Percentiles rank a stretch among this genome's conserved stretches.
phyloP scores from a whole-genome alignment of 2,329 filamentous ascomycete genomes.

The Niveomyces coronatus region DNA sequence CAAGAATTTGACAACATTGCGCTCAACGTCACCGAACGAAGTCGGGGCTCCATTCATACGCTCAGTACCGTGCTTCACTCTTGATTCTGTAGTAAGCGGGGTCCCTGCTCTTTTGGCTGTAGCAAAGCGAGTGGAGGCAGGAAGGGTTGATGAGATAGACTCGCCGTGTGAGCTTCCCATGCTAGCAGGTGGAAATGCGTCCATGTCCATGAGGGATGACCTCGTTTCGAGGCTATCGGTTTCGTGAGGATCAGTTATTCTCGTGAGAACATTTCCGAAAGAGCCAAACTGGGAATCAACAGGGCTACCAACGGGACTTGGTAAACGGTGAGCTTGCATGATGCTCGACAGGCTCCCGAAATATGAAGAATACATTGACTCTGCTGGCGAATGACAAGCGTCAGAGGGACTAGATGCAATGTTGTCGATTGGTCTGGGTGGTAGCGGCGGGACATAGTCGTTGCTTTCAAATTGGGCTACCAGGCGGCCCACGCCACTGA shows the following conservation, averaged over 20 bases:
- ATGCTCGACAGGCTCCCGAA: slow-evolving; percentile 20
- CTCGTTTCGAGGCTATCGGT: slow-evolving; percentile 19
- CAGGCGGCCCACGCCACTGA: slow-evolving; percentile 25
- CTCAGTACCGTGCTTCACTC: not conserved
- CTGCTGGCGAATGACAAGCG: slow-evolving; percentile 16
- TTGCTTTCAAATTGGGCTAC: slow-evolving; percentile 33
- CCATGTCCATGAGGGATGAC: slow-evolving; percentile 20
- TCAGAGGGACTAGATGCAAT: slow-evolving; percentile 18
- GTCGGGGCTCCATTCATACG: not conserved
- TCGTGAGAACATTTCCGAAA: slow-evolving; percentile 17
- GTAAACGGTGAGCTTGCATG: slow-evolving; percentile 18
- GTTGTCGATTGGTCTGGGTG: slow-evolving; percentile 22
- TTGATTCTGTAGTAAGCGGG: not conserved
- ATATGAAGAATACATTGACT: slow-evolving; percentile 20
- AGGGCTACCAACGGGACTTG: slow-evolving; percentile 23
- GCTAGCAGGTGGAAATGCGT: slow-evolving; percentile 21
- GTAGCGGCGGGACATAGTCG: slow-evolving; percentile 24
- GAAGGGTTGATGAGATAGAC: slow-evolving; percentile 9
- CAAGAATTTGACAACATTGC: slow-evolving; percentile 3
- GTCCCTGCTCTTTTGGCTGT: not conserved
- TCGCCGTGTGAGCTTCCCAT: slow-evolving; percentile 19
- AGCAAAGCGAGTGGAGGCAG: slow-evolving; percentile 8
- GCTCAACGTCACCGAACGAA: slow-evolving; percentile 1
- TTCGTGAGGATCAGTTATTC: slow-evolving; percentile 23
- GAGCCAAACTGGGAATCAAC: slow-evolving; percentile 23